Base-by-base conservation (phyloP, 345 rosid genomes). In the Syzygium grande region DNA sequence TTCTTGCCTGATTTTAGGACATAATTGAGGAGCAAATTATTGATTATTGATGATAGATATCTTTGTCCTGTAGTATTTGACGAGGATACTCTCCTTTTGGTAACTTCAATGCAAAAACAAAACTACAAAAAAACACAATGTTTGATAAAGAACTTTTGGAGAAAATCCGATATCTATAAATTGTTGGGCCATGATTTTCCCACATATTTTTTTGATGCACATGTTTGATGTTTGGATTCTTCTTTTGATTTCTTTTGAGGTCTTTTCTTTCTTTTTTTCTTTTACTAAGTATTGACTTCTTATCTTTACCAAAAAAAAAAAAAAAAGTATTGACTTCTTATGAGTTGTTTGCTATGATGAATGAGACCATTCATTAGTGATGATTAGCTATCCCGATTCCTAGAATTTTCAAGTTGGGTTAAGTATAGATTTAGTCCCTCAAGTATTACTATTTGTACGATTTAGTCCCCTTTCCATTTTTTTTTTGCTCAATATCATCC, bases 1-100 rank as follows among this genome's bases (percentile, higher is more conserved):
- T n/a, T 27, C 68, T 63, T 29, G 38, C 0, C 5, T 0, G 2
- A 7, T 3, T 29, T 0, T 14, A 14, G 10, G 8, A 29, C 38
- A 63, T 0, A 29, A 14, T 63, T 63, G 38, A n/a, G 0, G 38
- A n/a, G 25, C 4, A 21, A 21, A 7, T 54, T 55, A 11, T 55
- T 55, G 11, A 1, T 52, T 14, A 56, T 22, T 22, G 1, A 0
- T 54, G 23, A 55, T 19, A 7, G 1, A 55, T 21, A 22, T 27
- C 29, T 58, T 25, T 25, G 25, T 11, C 14, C 4, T 0, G 14
- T 59, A 1, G 30, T 4, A 25, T 12, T 25, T 59, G 15, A 59
- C 4, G 30, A 12, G 30, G 34, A 27, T 3, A 0, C 17, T 59
- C 30, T 59, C 14, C 30, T 5, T 54, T n/a, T 13, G 34, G 7